These are phyloP conservation scores for Cenococcum geophilum DNA, from an alignment of 495 filamentous ascomycete genomes.

Conservation along the genomic window DNA sequence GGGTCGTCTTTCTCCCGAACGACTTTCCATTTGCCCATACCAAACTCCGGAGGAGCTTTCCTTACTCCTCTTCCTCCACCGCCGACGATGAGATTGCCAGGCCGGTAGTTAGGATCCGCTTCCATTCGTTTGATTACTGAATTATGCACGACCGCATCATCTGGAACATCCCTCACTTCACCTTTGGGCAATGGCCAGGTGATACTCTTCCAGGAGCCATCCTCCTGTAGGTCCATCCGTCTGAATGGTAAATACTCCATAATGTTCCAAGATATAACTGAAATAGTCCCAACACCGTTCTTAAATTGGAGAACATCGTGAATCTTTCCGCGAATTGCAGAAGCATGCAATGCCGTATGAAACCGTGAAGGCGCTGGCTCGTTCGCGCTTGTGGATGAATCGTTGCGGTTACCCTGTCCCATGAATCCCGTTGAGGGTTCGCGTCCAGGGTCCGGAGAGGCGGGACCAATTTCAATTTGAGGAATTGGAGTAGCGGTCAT, in stretches of 20 bases:
- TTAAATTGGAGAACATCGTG: slow-evolving; percentile 71
- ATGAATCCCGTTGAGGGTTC: background rate
- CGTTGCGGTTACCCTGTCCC: background rate
- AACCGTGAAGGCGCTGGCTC: slow-evolving; percentile 31
- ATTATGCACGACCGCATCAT: slow-evolving; percentile 62
- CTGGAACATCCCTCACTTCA: slow-evolving; percentile 74
- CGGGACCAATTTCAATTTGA: slow-evolving; percentile 29
- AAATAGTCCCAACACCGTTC: slow-evolving; percentile 52
- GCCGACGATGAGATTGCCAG: slow-evolving; percentile 75
- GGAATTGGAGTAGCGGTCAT: slow-evolving; percentile 6
- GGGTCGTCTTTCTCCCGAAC: slow-evolving; percentile 56
- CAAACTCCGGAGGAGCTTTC: slow-evolving; percentile 52
- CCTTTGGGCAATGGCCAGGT: slow-evolving; percentile 73
- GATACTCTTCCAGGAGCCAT: slow-evolving; percentile 78
- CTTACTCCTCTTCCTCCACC: slow-evolving; percentile 69
- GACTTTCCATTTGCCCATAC: slow-evolving; percentile 71
- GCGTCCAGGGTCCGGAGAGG: slow-evolving; percentile 10
- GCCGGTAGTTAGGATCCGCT: slow-evolving; percentile 57
- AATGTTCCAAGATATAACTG: slow-evolving; percentile 67
- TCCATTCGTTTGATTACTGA: slow-evolving; percentile 71
- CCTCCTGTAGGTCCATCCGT: slow-evolving; percentile 67
- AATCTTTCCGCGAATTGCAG: slow-evolving; percentile 56
- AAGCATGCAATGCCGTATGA: slow-evolving; percentile 51
- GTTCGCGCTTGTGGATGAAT: background rate
- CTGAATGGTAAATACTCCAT: slow-evolving; percentile 86